Percentiles rank a stretch among this genome's conserved stretches.
These are phyloP conservation scores for Tuber brumale DNA, from an alignment of 495 filamentous ascomycete species.

Conservation along the genomic window DNA sequence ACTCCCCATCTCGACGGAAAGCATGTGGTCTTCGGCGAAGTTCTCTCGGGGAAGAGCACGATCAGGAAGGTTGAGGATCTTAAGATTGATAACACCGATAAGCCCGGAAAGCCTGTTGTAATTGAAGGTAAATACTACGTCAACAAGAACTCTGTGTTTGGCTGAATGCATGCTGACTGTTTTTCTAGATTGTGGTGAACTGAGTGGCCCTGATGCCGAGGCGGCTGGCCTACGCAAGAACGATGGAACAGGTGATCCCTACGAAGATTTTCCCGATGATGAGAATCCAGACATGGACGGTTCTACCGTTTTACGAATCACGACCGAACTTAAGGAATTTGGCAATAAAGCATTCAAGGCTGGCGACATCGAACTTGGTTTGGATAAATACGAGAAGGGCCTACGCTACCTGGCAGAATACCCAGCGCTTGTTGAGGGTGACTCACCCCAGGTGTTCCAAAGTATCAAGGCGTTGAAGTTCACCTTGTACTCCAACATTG, in stretches of 20 bases:
- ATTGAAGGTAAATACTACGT: slow-evolving; percentile 51
- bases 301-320: slow-evolving; percentile 65
- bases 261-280: slow-evolving; percentile 96
- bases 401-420: slow-evolving; percentile 90
- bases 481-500: slow-evolving; percentile 68
- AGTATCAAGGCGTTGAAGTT: slow-evolving; percentile 69
- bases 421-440: slow-evolving; percentile 59
- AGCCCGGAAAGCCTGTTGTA: slow-evolving; percentile 63
- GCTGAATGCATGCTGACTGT: slow-evolving; percentile 9
- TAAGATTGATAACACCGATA: slow-evolving; percentile 67
- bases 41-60: slow-evolving; percentile 83
- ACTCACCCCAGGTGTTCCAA: slow-evolving; percentile 58
- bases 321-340: slow-evolving; percentile 79
- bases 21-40: slow-evolving; percentile 97
- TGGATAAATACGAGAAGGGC: slow-evolving; percentile 98
- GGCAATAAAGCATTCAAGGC: slow-evolving; percentile 89
- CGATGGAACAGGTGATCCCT: slow-evolving; percentile 80
- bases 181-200: slow-evolving; percentile 69
- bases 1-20: slow-evolving; percentile 94
- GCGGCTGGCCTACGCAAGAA: slow-evolving; percentile 55
- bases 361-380: slow-evolving; percentile 59
- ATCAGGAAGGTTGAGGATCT: slow-evolving; percentile 87
- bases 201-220: slow-evolving; percentile 61
- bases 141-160: slow-evolving; percentile 2
- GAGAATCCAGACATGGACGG: slow-evolving; percentile 56